Percentiles rank a stretch among this genome's conserved stretches.
Conservation (phyloP, 768 basidiomycete species). For the Pleurotus citrinopileatus region DNA sequence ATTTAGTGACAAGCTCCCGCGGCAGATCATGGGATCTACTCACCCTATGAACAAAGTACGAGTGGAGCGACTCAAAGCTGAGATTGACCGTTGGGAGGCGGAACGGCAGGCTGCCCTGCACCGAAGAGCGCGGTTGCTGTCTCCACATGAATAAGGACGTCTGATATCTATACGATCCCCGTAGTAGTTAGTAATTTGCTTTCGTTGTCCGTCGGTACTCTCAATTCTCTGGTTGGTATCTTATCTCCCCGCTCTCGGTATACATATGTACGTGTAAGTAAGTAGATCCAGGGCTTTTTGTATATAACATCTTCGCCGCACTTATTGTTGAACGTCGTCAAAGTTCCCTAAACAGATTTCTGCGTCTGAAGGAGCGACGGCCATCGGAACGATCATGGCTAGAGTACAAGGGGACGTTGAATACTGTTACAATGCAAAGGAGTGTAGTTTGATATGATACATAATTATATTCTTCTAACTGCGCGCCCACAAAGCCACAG, state of each 20-base stretch:
- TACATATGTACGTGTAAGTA: no score
- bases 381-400: neutral
- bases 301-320: no score
- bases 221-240: no score
- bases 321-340: no score
- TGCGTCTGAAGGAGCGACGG: no score
- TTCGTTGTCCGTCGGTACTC: neutral
- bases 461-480: no score
- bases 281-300: no score
- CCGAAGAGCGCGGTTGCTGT: neutral
- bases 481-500: no score
- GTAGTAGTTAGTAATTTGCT: neutral
- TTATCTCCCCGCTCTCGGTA: no score
- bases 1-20: conserved; percentile 25
- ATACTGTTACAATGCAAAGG: neutral
- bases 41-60: conserved; percentile 74
- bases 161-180: neutral
- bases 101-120: conserved; percentile 35
- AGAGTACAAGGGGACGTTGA: neutral
- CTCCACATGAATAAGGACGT: neutral
- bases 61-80: conserved; percentile 55
- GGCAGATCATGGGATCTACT: conserved; percentile 48
- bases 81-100: conserved; percentile 70
- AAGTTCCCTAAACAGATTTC: no score
- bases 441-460: neutral